Evolutionary conservation across 192 early-diverging fungal genomes (phyloP).

Genomic region (Glomus cerebriforme): DNA sequence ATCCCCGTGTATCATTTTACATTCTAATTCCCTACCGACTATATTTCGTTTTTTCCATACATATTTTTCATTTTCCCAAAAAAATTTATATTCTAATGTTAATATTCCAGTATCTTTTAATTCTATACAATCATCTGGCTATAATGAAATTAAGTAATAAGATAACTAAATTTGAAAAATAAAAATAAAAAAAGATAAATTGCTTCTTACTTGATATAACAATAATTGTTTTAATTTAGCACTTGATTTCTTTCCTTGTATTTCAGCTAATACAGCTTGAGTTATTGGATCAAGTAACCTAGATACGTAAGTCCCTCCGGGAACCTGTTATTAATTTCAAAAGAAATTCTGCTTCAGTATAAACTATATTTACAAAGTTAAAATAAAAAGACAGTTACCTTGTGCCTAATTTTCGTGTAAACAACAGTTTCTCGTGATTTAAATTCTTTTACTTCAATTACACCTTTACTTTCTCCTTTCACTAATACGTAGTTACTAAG

Average conservation of each 20-base stretch:
- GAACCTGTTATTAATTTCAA: background rate
- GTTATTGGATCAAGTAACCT: conserved; percentile 20
- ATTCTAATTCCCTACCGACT: conserved; percentile 24
- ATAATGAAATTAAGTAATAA: too few relatives aligned
- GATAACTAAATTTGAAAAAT: background rate
- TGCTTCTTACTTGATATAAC: conserved; percentile 10
- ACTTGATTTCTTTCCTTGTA: conserved; percentile 6
- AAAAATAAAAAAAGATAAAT: background rate
- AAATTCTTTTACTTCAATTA: conserved; percentile 16
- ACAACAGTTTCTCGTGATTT: background rate
- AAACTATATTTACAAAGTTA: background rate
- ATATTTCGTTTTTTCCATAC: conserved; percentile 4
- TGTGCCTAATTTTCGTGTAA: conserved; percentile 1
- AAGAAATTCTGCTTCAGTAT: background rate
- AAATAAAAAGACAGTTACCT: conserved; percentile 12
- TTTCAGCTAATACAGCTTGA: conserved; percentile 8
- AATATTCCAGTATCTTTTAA: conserved; percentile 17
- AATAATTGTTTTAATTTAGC: conserved; percentile 13
- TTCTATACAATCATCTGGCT: conserved; percentile 24
- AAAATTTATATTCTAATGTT: conserved; percentile 17
- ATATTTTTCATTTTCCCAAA: conserved; percentile 21
- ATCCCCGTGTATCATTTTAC: conserved; percentile 26
- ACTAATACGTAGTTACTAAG: background rate
- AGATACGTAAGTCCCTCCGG: background rate
- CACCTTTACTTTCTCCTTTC: conserved; percentile 1